These are phyloP conservation scores for Apiospora koreana DNA, from an alignment of 2,329 filamentous ascomycete species.

Conservation along the genomic window DNA sequence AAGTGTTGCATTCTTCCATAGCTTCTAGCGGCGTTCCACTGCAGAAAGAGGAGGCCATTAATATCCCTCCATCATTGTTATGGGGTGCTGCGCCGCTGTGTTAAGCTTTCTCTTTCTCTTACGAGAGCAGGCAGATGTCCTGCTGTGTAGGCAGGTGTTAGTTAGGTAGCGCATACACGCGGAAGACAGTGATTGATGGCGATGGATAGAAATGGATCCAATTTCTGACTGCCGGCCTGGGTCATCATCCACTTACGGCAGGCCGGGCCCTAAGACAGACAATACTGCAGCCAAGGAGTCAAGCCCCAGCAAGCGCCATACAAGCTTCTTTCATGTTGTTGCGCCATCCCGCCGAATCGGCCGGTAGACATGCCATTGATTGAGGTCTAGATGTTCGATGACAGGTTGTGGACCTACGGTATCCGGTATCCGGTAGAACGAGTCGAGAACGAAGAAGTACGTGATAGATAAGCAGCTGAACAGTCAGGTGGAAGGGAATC, in stretches of 20 bases:
- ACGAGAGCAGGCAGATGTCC: too few species aligned
- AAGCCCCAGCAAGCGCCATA: neutral
- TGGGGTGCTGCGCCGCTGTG: neutral
- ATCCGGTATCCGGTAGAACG: neutral
- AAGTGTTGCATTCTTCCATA: neutral
- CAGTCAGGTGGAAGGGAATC: neutral
- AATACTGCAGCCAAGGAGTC: neutral
- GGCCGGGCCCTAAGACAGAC: neutral
- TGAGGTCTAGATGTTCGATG: too few species aligned
- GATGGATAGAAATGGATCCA: neutral
- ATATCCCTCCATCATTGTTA: neutral
- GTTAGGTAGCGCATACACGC: neutral
- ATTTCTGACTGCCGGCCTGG: neutral
- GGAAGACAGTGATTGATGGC: neutral
- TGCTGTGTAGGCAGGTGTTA: too few species aligned
- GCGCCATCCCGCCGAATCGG: neutral
- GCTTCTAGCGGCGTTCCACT: conserved; percentile 1
- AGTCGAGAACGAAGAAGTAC: neutral
- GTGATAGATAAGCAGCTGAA: neutral
- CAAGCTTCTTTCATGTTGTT: neutral
- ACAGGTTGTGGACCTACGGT: neutral
- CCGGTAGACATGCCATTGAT: neutral
- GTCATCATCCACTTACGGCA: neutral
- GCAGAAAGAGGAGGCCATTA: neutral
- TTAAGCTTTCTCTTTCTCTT: neutral